Evolutionary conservation across 2,329 filamentous ascomycete species (phyloP).

Genomic region (Pseudogymnoascus sp.): DNA sequence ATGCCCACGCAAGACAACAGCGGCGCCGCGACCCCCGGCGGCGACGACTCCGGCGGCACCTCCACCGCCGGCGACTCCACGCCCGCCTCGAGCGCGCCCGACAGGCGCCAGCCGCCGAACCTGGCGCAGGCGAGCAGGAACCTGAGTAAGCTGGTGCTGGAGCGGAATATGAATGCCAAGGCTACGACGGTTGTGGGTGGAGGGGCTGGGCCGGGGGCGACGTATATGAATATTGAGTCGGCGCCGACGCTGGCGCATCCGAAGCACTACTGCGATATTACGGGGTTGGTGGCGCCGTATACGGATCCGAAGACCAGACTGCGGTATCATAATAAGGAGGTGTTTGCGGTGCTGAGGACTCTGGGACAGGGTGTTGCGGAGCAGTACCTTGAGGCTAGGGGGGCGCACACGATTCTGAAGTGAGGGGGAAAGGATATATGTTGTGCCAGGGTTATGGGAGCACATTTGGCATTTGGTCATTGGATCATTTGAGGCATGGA

Average conservation of each 20-base stretch:
- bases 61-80: conserved; percentile 39
- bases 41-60: conserved; percentile 45
- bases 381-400: conserved; percentile 79
- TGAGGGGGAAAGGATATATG: conserved; percentile 37
- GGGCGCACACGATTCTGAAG: conserved; percentile 88
- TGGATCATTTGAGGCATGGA: background rate
- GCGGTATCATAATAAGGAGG: conserved; percentile 85
- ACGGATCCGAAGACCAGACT: conserved; percentile 90
- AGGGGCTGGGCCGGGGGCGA: conserved; percentile 60
- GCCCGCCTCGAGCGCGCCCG: conserved; percentile 36
- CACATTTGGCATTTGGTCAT: conserved; percentile 2
- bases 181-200: conserved; percentile 27
- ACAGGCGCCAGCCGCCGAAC: conserved; percentile 45
- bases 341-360: conserved; percentile 74
- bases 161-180: conserved; percentile 58
- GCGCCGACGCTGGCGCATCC: conserved; percentile 79
- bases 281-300: conserved; percentile 83
- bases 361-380: conserved; percentile 78
- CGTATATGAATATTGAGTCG: conserved; percentile 94
- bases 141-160: conserved; percentile 77
- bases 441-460: background rate
- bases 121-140: conserved; percentile 84
- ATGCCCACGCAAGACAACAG: conserved; percentile 75
- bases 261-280: conserved; percentile 92
- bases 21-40: conserved; percentile 63